Percentiles rank a stretch among this genome's conserved stretches.
phyloP scores from a whole-genome alignment of 495 filamentous ascomycete species.

The Penicillium cinerascens region DNA sequence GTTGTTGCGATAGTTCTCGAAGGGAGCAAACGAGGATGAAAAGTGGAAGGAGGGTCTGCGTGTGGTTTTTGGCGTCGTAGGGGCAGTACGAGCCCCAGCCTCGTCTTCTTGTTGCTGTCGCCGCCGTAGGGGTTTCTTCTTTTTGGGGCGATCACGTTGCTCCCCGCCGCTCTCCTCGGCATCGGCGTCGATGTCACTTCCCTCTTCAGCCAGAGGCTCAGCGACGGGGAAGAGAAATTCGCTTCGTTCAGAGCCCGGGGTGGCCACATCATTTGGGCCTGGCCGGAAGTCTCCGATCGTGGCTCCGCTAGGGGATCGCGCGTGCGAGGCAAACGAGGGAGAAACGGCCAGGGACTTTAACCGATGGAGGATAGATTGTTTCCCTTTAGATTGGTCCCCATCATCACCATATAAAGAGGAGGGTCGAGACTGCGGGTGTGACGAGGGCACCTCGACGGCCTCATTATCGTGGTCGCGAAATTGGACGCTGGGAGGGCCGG shows the following conservation, averaged over 20 bases:
- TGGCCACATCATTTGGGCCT: conserved; percentile 26
- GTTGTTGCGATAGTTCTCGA: conserved; percentile 45
- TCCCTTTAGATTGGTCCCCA: conserved; percentile 47
- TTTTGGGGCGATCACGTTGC: conserved; percentile 38
- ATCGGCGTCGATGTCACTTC: conserved; percentile 72
- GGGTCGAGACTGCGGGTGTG: conserved; percentile 52
- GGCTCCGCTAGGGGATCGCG: conserved; percentile 41
- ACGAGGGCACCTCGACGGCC: conserved; percentile 40
- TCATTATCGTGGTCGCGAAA: conserved; percentile 54
- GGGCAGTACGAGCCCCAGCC: conserved; percentile 53
- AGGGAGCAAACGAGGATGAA: conserved; percentile 44
- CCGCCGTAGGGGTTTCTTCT: conserved; percentile 45
- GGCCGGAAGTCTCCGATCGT: conserved; percentile 33
- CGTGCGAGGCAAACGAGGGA: conserved; percentile 39
- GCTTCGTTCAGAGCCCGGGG: conserved; percentile 46
- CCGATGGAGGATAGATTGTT: conserved; percentile 64
- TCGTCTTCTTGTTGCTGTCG: conserved; percentile 52
- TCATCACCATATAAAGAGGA: conserved; percentile 59
- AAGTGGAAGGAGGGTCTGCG: conserved; percentile 45
- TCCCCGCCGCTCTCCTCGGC: conserved; percentile 64
- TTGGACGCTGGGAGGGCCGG: conserved; percentile 59
- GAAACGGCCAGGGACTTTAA: conserved; percentile 56
- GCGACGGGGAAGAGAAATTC: conserved; percentile 52
- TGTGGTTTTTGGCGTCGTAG: conserved; percentile 55
- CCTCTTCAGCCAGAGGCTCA: conserved; percentile 57